A percentile compares a stretch with the other conserved stretches of the same genome.
Conservation (phyloP, 768 basidiomycete genomes). For the Calocybe cyanea region DNA sequence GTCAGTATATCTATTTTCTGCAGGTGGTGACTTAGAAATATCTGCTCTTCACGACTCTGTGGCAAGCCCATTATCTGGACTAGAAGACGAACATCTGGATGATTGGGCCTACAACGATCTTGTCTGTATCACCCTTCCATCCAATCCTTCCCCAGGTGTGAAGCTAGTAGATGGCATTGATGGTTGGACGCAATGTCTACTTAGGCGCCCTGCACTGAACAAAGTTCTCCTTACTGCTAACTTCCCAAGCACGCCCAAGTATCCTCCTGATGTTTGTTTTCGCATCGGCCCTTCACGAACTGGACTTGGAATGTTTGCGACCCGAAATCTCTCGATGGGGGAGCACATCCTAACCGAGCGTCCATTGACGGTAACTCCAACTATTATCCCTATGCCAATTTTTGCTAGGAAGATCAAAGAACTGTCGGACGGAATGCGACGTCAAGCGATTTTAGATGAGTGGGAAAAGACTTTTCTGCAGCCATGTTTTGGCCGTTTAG, state of each 20-base stretch:
- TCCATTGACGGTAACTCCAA: constrained; percentile 18
- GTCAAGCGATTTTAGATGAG: constrained; percentile 9
- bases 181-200: constrained; percentile 17
- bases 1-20: too few species aligned
- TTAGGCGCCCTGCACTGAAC: constrained; percentile 7
- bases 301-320: constrained; percentile 23
- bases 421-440: constrained; percentile 4
- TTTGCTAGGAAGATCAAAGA: constrained; percentile 5
- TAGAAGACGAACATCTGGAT: background rate
- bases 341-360: constrained; percentile 21
- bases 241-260: constrained; percentile 10
- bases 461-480: constrained; percentile 19
- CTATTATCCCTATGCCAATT: constrained; percentile 14
- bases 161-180: constrained; percentile 6
- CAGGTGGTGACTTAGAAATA: too few species aligned
- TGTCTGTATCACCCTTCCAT: constrained; percentile 9
- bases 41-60: too few species aligned
- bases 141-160: background rate
- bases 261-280: constrained; percentile 11
- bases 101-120: constrained; percentile 14
- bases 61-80: background rate
- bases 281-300: constrained; percentile 11
- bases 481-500: constrained; percentile 21
- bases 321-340: constrained; percentile 17
- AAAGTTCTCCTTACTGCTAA: constrained; percentile 10